Evolutionary conservation across 257 asterid genomes (phyloP).

Genomic region (Verbena officinalis): DNA sequence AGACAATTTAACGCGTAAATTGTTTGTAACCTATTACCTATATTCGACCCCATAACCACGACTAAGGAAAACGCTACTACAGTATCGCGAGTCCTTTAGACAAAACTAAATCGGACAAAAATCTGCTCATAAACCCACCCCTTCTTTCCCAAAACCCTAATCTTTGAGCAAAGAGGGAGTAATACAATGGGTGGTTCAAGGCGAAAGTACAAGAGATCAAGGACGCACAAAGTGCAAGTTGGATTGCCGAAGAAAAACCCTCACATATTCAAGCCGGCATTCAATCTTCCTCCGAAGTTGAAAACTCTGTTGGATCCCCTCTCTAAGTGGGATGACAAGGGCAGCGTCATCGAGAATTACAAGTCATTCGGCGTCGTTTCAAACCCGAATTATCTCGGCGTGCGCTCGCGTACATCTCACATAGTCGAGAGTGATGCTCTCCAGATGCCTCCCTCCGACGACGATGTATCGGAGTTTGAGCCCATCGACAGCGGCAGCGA

Average conservation of each 20-base stretch:
- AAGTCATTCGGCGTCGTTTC: conserved; percentile 91
- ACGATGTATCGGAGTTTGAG: conserved; percentile 52
- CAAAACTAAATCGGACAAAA: not conserved
- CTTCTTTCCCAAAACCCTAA: conserved; percentile 32
- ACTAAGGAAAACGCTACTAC: not conserved
- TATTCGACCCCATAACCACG: too few species aligned
- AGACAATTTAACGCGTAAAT: too few species aligned
- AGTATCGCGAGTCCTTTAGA: not conserved
- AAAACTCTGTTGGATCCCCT: conserved; percentile 59
- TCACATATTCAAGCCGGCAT: conserved; percentile 81
- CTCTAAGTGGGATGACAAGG: conserved; percentile 83
- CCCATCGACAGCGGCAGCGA: conserved; percentile 83
- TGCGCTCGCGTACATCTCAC: conserved; percentile 79
- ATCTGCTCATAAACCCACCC: conserved; percentile 39
- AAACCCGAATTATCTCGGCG: conserved; percentile 87
- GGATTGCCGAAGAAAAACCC: conserved; percentile 84
- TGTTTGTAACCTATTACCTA: too few species aligned
- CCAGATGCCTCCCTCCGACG: conserved; percentile 62
- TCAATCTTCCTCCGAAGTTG: conserved; percentile 82
- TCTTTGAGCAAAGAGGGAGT: conserved; percentile 20
- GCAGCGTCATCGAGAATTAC: conserved; percentile 85
- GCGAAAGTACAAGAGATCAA: conserved; percentile 79
- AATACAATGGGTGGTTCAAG: conserved; percentile 84
- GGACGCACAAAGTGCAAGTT: conserved; percentile 65
- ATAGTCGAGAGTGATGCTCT: conserved; percentile 68